Percentiles rank a stretch among this genome's conserved stretches.
These are phyloP conservation scores for Pterocarpus santalinus DNA, from an alignment of 306 rosid species.

Conservation along the genomic window DNA sequence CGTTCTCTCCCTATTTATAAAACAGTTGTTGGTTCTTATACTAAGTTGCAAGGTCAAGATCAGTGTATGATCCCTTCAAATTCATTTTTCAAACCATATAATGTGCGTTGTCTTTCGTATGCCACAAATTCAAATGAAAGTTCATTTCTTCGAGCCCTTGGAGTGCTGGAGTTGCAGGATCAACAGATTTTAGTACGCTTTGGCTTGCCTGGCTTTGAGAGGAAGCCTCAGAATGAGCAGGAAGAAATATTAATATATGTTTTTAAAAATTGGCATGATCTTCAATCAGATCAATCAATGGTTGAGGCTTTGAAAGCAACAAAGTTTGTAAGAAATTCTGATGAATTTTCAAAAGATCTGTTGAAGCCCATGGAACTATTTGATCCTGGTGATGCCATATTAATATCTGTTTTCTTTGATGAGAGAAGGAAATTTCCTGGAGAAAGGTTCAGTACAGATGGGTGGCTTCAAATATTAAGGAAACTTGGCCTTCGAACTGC, in stretches of 20 bases:
- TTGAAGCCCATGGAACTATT: conserved; percentile 79
- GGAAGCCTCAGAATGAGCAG: conserved; percentile 75
- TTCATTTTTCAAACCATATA: conserved; percentile 83
- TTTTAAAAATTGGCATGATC: conserved; percentile 88
- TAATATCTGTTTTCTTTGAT: conserved; percentile 89
- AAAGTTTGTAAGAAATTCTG: conserved; percentile 85
- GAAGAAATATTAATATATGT: conserved; percentile 81
- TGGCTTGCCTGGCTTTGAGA: conserved; percentile 88
- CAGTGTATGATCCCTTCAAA: conserved; percentile 88
- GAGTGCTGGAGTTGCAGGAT: conserved; percentile 78
- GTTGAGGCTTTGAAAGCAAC: conserved; percentile 83
- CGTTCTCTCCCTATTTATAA: conserved; percentile 88
- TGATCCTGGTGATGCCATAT: conserved; percentile 88
- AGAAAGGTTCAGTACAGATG: conserved; percentile 86
- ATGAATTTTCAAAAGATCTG: conserved; percentile 82
- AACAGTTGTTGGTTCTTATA: conserved; percentile 89
- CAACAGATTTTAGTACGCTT: conserved; percentile 88
- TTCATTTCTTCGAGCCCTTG: conserved; percentile 86
- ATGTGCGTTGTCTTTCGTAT: conserved; percentile 81
- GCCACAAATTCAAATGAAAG: conserved; percentile 72
- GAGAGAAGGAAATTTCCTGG: conserved; percentile 94
- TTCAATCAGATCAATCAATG: conserved; percentile 72
- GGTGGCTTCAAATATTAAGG: conserved; percentile 94
- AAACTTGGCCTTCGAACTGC: conserved; percentile 86
- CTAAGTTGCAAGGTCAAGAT: conserved; percentile 70